phyloP scores from a whole-genome alignment of 495 filamentous ascomycete genomes.

The Aspergillus indologenus region DNA sequence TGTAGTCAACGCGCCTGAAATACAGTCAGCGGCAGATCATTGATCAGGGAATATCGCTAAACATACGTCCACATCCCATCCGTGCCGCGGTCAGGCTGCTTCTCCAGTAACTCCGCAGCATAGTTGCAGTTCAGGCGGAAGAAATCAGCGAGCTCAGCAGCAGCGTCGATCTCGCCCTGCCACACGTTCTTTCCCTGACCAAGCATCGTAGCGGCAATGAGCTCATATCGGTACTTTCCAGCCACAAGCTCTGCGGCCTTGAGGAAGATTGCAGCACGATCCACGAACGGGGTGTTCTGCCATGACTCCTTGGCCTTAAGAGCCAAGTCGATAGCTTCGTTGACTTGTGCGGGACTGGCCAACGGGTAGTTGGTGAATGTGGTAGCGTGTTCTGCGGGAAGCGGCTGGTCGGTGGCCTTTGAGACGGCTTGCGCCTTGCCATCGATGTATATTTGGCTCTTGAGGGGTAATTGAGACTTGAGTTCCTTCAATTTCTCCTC shows the following conservation, averaged over 20 bases:
- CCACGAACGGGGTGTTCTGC: slow-evolving; percentile 80
- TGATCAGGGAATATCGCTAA: slow-evolving; percentile 40
- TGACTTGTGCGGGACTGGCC: slow-evolving; percentile 66
- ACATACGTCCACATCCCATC: slow-evolving; percentile 57
- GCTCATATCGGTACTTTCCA: slow-evolving; percentile 86
- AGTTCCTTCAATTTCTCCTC: slow-evolving; percentile 59
- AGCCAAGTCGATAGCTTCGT: slow-evolving; percentile 71
- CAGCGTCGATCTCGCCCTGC: slow-evolving; percentile 96
- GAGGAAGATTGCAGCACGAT: slow-evolving; percentile 87
- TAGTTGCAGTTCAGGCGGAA: slow-evolving; percentile 77
- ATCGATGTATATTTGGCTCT: slow-evolving; percentile 51
- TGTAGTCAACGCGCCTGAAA: slow-evolving; percentile 65
- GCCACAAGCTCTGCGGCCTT: slow-evolving; percentile 89
- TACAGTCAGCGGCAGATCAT: background rate
- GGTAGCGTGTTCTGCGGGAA: slow-evolving; percentile 69
- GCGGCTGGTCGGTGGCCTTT: slow-evolving; percentile 52
- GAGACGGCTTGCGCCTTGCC: slow-evolving; percentile 44
- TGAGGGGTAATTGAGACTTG: slow-evolving; percentile 44
- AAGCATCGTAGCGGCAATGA: slow-evolving; percentile 92
- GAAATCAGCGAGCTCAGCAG: slow-evolving; percentile 89
- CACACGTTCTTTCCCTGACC: slow-evolving; percentile 97
- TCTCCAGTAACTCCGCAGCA: slow-evolving; percentile 70
- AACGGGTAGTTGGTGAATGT: slow-evolving; percentile 72
- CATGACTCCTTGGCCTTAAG: slow-evolving; percentile 77
- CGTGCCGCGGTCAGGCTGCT: slow-evolving; percentile 60